Conservation (phyloP, 495 filamentous ascomycete species). For the Penicillium longicatenatum region DNA sequence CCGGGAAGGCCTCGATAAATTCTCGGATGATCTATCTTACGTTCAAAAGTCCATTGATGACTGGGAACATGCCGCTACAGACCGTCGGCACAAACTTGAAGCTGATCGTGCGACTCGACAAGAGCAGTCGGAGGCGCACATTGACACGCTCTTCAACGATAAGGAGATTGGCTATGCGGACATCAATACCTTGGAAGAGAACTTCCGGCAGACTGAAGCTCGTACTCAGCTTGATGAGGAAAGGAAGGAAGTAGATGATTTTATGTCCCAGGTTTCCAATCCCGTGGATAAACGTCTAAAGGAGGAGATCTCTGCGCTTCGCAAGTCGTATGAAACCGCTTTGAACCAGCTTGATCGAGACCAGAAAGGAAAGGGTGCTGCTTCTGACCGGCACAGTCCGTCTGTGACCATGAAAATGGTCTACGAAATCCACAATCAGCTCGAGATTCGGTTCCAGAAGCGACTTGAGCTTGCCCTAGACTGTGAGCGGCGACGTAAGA, state of each 20-base stretch:
- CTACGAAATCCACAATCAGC: constrained; percentile 48
- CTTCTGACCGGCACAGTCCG: constrained; percentile 36
- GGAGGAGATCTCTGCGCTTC: constrained; percentile 53
- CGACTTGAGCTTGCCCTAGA: constrained; percentile 53
- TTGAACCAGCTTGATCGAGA: constrained; percentile 47
- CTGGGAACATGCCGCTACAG: constrained; percentile 50
- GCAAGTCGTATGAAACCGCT: constrained; percentile 50
- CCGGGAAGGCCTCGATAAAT: constrained; percentile 34
- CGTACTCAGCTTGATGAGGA: constrained; percentile 57
- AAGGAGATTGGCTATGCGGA: constrained; percentile 65
- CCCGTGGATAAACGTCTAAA: constrained; percentile 53
- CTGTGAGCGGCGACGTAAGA: constrained; percentile 54
- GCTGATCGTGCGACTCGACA: constrained; percentile 52
- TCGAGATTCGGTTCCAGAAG: constrained; percentile 54
- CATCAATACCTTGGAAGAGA: constrained; percentile 60
- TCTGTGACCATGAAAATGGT: constrained; percentile 50
- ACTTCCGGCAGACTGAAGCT: constrained; percentile 58
- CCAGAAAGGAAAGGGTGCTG: constrained; percentile 37
- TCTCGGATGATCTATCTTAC: constrained; percentile 52
- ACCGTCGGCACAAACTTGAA: constrained; percentile 46
- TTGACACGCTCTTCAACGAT: constrained; percentile 58
- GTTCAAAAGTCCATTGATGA: constrained; percentile 43
- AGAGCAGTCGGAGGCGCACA: constrained; percentile 55
- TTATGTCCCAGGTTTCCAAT: constrained; percentile 53
- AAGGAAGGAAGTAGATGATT: constrained; percentile 54